Conservation (phyloP, 306 rosid species). For the Astragalus glycyphyllos region DNA sequence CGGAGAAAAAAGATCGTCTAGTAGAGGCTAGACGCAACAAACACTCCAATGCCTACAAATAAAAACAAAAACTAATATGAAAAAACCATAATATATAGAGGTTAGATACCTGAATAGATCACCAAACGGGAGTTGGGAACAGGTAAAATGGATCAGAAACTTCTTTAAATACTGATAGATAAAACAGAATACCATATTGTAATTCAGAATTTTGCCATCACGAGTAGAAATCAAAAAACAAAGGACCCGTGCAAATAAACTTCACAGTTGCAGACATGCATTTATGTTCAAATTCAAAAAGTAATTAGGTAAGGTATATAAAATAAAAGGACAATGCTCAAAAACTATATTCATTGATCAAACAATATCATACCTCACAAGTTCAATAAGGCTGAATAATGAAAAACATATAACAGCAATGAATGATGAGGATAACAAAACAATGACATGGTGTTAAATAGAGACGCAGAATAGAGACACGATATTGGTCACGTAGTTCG, state of each 20-base stretch:
- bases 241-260: conserved; percentile 14
- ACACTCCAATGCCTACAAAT: conserved; percentile 58
- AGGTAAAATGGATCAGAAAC: neutral
- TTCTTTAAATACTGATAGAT: neutral
- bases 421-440: conserved; percentile 5
- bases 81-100: neutral
- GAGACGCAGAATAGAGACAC: too few species aligned
- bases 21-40: conserved; percentile 57
- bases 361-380: neutral
- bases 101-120: neutral
- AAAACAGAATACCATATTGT: neutral
- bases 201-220: conserved; percentile 10
- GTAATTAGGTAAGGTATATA: neutral
- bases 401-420: conserved; percentile 1
- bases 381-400: conserved; percentile 12
- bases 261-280: neutral
- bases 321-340: neutral
- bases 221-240: neutral
- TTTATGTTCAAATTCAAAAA: neutral
- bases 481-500: too few species aligned
- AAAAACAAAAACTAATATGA: conserved; percentile 3
- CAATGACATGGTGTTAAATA: conserved; percentile 24
- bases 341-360: neutral
- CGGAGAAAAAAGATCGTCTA: conserved; percentile 53
- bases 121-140: neutral